phyloP scores from a whole-genome alignment of 495 filamentous ascomycete genomes.

The Hyaloscypha hepaticicola region DNA sequence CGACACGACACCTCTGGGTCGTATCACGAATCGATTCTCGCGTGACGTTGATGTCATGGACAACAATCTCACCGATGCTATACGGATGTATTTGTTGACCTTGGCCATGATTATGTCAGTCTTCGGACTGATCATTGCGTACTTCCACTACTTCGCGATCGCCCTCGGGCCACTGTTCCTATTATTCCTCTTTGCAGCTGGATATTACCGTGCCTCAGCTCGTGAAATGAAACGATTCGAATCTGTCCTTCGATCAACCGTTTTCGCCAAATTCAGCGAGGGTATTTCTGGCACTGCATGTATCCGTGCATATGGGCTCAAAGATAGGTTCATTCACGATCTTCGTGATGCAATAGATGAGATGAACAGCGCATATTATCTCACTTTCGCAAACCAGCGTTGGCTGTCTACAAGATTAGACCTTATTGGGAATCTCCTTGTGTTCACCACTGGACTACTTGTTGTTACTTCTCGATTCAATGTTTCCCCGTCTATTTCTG shows the following conservation, averaged over 20 bases:
- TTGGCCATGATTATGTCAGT: slow-evolving; percentile 75
- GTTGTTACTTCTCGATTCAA: slow-evolving; percentile 93
- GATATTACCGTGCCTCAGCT: slow-evolving; percentile 88
- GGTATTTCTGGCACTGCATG: slow-evolving; percentile 77
- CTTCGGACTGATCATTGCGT: slow-evolving; percentile 85
- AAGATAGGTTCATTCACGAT: slow-evolving; percentile 66
- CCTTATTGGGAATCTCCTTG: slow-evolving; percentile 73
- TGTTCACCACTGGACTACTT: slow-evolving; percentile 84
- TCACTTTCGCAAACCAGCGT: slow-evolving; percentile 91
- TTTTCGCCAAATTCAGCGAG: slow-evolving; percentile 92
- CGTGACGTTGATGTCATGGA: slow-evolving; percentile 96
- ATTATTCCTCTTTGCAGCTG: slow-evolving; percentile 77
- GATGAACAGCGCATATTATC: slow-evolving; percentile 91
- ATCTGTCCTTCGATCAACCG: slow-evolving; percentile 76
- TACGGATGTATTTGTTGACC: slow-evolving; percentile 91
- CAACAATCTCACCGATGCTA: slow-evolving; percentile 83
- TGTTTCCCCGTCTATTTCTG: slow-evolving; percentile 79
- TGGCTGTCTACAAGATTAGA: slow-evolving; percentile 89
- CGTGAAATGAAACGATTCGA: slow-evolving; percentile 94
- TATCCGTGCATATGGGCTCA: slow-evolving; percentile 85
- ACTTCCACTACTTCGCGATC: slow-evolving; percentile 91
- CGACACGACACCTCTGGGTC: slow-evolving; percentile 93
- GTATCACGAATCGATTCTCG: slow-evolving; percentile 95
- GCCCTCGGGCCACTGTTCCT: slow-evolving; percentile 79
- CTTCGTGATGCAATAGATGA: slow-evolving; percentile 73